Base-by-base conservation (phyloP, 1,284 basidiomycete species). In the Rhizopogon parksii region DNA sequence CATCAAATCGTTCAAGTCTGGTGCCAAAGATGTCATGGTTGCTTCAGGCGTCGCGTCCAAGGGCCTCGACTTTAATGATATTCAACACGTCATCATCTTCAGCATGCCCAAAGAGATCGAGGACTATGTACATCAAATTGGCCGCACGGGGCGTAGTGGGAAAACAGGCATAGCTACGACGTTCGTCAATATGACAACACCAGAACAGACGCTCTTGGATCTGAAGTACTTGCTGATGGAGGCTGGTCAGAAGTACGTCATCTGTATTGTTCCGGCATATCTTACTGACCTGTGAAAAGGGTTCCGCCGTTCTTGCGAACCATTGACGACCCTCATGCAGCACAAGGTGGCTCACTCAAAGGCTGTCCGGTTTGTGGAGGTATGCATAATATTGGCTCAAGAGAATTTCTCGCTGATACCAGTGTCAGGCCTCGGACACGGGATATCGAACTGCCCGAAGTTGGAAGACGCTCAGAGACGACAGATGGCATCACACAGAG, bases 71-170 rank as follows among this genome's bases (percentile, higher is more conserved):
- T 99, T 99, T 70, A 94, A 90, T 68, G 95, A 98, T 64, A 96
- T 99, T 55, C 95, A 95, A 60, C 94, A 95, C 62, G 93, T 95
- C 59, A 95, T 95, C 68, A 96, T 95, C 56, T 99, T 95, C 69
- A 87, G 91, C 12, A 99, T 99, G 96, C 96, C 96, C 0, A 98
- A 97, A 68, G 96, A 99, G 72, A 98, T 99, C 53, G 96, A 97
- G 71, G 93, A 95, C 66, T 95, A 95, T 61, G 93, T 96, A 30
- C 96, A 99, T 74, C 95, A 98, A 70, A 98, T 99, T 59, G 96
- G 96, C 21, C 88, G 96, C 59, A 99, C 96, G 1, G 96, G 96
- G 50, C 85, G 96, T 57, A 93, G 90, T 56, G 96, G 96, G 21
- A 98, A 97, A 68, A 99, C 95, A 1, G 96, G 96, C 56, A 94